These are phyloP conservation scores for Microstegium vimineum DNA, from an alignment of 176 grass and related monocot genomes.

Conservation along the genomic window DNA sequence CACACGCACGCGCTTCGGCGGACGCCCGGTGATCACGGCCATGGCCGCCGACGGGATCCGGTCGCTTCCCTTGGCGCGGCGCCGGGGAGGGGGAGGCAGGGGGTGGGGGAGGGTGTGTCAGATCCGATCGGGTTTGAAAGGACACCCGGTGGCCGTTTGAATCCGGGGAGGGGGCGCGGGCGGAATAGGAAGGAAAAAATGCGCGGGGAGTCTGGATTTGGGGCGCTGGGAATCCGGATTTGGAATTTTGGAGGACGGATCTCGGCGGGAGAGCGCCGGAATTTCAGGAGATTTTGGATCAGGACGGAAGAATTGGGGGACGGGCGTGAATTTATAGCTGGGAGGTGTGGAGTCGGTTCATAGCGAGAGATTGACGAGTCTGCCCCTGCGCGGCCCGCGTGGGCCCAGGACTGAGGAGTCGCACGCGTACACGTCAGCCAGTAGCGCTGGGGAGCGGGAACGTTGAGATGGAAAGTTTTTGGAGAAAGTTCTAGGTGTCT, in stretches of 20 bases:
- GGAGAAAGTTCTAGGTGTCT: too few relatives aligned
- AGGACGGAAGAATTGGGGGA: too few relatives aligned
- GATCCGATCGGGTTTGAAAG: constrained; percentile 1
- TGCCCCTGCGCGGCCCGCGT: too few relatives aligned
- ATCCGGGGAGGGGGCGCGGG: neutral
- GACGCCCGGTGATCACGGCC: constrained; percentile 34
- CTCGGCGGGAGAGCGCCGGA: neutral
- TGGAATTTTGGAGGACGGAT: neutral
- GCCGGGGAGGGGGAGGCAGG: too few relatives aligned
- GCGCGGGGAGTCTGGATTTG: neutral
- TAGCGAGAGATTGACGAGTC: too few relatives aligned
- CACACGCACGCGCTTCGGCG: constrained; percentile 48
- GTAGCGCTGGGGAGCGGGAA: too few relatives aligned
- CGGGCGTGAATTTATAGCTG: too few relatives aligned
- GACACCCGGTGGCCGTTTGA: neutral
- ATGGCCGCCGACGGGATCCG: neutral
- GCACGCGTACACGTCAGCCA: neutral
- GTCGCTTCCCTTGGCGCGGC: neutral
- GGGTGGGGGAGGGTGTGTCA: neutral
- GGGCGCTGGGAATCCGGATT: too few relatives aligned
- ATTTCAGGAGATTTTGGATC: neutral
- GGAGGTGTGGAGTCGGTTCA: too few relatives aligned
- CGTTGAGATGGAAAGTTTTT: too few relatives aligned
- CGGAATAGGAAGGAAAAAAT: too few relatives aligned
- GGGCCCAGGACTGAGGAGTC: too few relatives aligned